Evolutionary conservation across 2,329 filamentous ascomycete genomes (phyloP).

Genomic region (Ophiocordyceps camponoti-floridani): DNA sequence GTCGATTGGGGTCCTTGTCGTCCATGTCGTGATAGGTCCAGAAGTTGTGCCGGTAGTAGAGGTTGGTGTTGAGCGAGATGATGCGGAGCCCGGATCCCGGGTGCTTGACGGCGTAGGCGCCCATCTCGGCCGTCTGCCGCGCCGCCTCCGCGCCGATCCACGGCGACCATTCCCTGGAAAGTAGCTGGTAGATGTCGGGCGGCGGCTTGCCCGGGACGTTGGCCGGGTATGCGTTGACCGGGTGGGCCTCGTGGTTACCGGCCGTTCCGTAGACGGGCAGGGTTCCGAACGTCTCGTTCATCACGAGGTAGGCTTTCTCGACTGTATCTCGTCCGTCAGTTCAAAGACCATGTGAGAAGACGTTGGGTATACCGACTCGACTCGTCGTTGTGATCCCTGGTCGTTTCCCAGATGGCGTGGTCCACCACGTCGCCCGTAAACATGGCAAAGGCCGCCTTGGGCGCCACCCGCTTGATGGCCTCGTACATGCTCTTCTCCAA

Average conservation of each 20-base stretch:
- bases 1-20: slow-evolving; percentile 30
- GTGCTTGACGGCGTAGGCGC: slow-evolving; percentile 8
- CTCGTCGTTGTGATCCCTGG: slow-evolving; percentile 12
- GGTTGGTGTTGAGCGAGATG: slow-evolving; percentile 40
- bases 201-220: slow-evolving; percentile 19
- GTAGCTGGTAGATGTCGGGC: slow-evolving; percentile 29
- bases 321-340: slow-evolving; percentile 10
- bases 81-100: slow-evolving; percentile 28
- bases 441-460: slow-evolving; percentile 32
- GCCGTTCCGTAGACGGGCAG: slow-evolving; percentile 28
- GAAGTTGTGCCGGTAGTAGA: slow-evolving; percentile 39
- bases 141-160: slow-evolving; percentile 21
- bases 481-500: slow-evolving; percentile 38
- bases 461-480: slow-evolving; percentile 25
- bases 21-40: slow-evolving; percentile 28
- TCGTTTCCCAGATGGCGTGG: slow-evolving; percentile 30
- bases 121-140: too few relatives aligned
- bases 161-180: slow-evolving; percentile 25
- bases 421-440: slow-evolving; percentile 43
- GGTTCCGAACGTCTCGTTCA: slow-evolving; percentile 18
- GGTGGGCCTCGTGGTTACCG: slow-evolving; percentile 38
- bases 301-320: slow-evolving; percentile 25
- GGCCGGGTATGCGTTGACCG: slow-evolving; percentile 29
- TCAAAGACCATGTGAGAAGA: not conserved
- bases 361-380: slow-evolving; percentile 8